Evolutionary conservation across 139 green algal genomes (phyloP).

Genomic region (Volvox reticuliferus): DNA sequence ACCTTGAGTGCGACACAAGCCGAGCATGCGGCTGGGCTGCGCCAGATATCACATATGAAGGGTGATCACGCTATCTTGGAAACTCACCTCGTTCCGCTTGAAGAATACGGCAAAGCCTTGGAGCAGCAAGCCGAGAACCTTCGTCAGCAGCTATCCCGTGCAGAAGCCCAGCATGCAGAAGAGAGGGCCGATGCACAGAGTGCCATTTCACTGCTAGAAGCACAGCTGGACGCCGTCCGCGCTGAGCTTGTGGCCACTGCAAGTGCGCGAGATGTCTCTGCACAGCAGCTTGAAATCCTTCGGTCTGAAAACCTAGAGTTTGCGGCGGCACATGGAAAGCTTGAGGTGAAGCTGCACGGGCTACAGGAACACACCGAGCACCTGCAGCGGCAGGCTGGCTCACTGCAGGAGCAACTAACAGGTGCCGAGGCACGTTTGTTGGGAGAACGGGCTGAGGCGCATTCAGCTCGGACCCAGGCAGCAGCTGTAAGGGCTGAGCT

Average conservation of each 20-base stretch:
- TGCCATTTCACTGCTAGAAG: not conserved
- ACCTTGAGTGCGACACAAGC: constrained; percentile 3
- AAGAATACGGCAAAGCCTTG: constrained; percentile 12
- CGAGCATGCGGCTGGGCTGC: not conserved
- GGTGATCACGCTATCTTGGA: constrained; percentile 16
- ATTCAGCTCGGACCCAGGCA: constrained; percentile 10
- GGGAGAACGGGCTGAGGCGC: constrained; percentile 2
- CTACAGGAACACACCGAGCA: not conserved
- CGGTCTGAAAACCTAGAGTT: not conserved
- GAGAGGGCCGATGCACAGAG: not conserved
- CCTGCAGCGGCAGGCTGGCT: not conserved
- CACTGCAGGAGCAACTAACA: not conserved
- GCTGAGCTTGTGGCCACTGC: not conserved
- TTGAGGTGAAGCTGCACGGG: not conserved
- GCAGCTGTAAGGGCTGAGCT: constrained; percentile 4
- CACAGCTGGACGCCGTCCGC: not conserved
- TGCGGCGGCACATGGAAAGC: not conserved
- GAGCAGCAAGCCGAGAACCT: constrained; percentile 27
- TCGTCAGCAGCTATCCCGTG: not conserved
- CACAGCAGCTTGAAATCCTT: not conserved
- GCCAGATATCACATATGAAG: not conserved
- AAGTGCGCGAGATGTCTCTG: not conserved
- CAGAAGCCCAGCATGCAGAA: not conserved
- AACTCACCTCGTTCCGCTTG: constrained; percentile 6
- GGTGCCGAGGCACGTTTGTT: not conserved